Evolutionary conservation across 805 yeast genomes (phyloP).

Genomic region (Metschnikowia proteae): DNA sequence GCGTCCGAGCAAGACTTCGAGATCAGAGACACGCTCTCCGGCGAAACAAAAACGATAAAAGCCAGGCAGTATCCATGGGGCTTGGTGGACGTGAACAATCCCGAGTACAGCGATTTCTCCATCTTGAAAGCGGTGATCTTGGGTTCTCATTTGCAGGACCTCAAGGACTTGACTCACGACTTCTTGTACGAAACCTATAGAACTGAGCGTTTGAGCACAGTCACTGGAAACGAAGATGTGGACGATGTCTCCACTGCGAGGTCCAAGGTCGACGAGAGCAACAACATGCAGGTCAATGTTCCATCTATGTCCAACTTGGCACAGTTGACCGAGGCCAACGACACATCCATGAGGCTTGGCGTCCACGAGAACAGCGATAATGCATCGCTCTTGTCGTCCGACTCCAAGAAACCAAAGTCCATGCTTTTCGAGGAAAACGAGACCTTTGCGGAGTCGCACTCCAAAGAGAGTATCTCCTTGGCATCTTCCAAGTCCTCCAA

Average conservation of each 20-base stretch:
- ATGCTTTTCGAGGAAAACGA: constrained; percentile 34
- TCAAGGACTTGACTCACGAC: constrained; percentile 76
- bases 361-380: constrained; percentile 14
- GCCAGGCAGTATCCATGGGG: constrained; percentile 82
- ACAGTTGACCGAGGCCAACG: constrained; percentile 33
- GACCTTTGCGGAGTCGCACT: constrained; percentile 21
- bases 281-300: constrained; percentile 18
- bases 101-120: constrained; percentile 51
- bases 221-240: constrained; percentile 40
- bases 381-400: constrained; percentile 20
- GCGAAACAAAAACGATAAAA: constrained; percentile 42
- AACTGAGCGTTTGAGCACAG: constrained; percentile 67
- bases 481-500: constrained; percentile 30
- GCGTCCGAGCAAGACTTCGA: constrained; percentile 57
- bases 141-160: constrained; percentile 80
- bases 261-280: constrained; percentile 21
- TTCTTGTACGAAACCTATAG: constrained; percentile 74
- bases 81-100: constrained; percentile 49
- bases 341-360: constrained; percentile 12
- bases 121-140: constrained; percentile 64
- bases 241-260: constrained; percentile 23
- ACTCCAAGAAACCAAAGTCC: constrained; percentile 26
- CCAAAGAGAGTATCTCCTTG: constrained; percentile 24
- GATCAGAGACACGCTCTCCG: constrained; percentile 39
- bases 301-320: constrained; percentile 67